A percentile compares a stretch with the other conserved stretches of the same genome.
These are phyloP conservation scores for Sporisorium sorghi DNA, from an alignment of 1,284 basidiomycete genomes.

Conservation along the genomic window DNA sequence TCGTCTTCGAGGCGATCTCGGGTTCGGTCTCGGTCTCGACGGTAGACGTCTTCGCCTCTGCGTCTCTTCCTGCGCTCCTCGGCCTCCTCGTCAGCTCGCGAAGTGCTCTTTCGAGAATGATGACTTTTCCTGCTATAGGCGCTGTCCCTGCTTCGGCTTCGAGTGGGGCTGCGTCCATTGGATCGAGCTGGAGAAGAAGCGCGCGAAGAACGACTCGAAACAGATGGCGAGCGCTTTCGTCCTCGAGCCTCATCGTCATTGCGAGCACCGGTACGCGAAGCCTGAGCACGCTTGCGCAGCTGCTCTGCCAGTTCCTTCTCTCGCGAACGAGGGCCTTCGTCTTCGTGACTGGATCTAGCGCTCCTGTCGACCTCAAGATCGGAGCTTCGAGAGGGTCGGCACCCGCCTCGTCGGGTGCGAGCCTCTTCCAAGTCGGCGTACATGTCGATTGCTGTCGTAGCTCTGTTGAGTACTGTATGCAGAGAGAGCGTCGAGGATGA, in stretches of 20 bases:
- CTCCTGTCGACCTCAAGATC: slow-evolving; percentile 33
- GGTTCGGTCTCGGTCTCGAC: slow-evolving; percentile 53
- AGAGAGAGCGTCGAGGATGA: not conserved
- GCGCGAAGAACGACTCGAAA: slow-evolving; percentile 34
- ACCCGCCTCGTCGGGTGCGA: slow-evolving; percentile 28
- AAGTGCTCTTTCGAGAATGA: slow-evolving; percentile 30
- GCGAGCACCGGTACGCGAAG: slow-evolving; percentile 34
- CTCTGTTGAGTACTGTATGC: no score
- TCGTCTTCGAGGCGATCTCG: slow-evolving; percentile 43
- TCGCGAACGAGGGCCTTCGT: slow-evolving; percentile 33
- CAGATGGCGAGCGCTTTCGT: slow-evolving; percentile 24
- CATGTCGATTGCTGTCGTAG: slow-evolving; percentile 25
- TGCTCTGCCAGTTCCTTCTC: slow-evolving; percentile 66
- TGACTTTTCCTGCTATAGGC: slow-evolving; percentile 28
- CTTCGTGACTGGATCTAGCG: slow-evolving; percentile 11
- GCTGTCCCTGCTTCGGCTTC: slow-evolving; percentile 38
- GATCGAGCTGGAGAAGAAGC: slow-evolving; percentile 34
- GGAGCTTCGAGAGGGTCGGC: slow-evolving; percentile 27
- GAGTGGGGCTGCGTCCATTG: slow-evolving; percentile 20
- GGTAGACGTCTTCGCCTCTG: slow-evolving; percentile 43
- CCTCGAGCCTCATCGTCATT: slow-evolving; percentile 18
- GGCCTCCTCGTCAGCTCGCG: slow-evolving; percentile 63
- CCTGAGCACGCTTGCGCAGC: slow-evolving; percentile 57
- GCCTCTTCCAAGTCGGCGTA: slow-evolving; percentile 66
- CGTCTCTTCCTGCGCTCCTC: slow-evolving; percentile 60